Evolutionary conservation across 2,329 filamentous ascomycete species (phyloP), one percentile per base, ranked within the genome.

Genomic region (Thelonectria olida): DNA sequence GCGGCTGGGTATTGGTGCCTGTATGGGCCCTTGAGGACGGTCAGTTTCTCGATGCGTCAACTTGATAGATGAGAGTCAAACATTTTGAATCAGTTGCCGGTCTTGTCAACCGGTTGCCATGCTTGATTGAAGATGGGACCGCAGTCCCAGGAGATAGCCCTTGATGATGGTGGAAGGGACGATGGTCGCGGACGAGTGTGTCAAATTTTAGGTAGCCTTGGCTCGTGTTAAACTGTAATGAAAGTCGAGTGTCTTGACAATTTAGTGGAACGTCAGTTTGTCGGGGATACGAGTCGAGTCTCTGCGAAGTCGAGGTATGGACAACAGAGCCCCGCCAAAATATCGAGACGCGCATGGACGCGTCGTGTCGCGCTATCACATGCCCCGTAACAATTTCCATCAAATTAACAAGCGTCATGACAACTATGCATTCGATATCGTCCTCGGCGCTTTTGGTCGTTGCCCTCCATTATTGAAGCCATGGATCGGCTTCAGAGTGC

Each of bases 21-120:
- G 62, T 67, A 52, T 75, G 74, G n/a, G 73, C 74, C 73, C 77
- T 79, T 19, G 2, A 3, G 1, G 4, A 72, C 59, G 4, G 10
- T 23, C 28, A 4, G 15, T 6, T 12, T 4, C 13, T 3, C 1
- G 19, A n/a, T 5, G 3, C 2, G 13, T 1, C 4, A 7, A 25
- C 8, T 6, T 0, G 1, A 2, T 2, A 3, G 5, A 6, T 5
- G 7, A 19, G 23, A 4, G 5, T 12, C 42, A 2, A 38, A 61
- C 61, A 65, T 71, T 47, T 4, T 39, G 48, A 19, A 3, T 22
- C 13, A n/a, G 3, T 23, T 19, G 19, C 38, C 12, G 22, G 28
- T 9, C 10, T n/a, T 38, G 50, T 66, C 13, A 58, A 4, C 38
- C 4, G 39, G 7, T 1, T 57, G 7, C 48, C 61, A 65, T 70